Percentiles rank a stretch among this genome's conserved stretches.
phyloP scores from a whole-genome alignment of 2,329 filamentous ascomycete species.

The Gliomastix tumulicola region DNA sequence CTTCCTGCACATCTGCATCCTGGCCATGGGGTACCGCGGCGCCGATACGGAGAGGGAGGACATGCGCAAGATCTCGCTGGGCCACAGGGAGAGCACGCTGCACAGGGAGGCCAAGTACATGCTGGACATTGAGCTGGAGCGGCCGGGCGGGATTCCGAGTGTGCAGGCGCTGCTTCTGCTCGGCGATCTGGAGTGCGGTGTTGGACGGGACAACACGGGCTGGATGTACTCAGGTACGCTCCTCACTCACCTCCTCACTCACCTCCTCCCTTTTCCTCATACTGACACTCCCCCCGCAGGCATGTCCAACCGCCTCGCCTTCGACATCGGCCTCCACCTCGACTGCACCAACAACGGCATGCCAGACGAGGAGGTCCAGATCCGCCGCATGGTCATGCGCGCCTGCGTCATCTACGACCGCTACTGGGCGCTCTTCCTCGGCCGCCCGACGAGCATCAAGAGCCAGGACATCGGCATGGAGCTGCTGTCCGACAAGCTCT shows the following conservation, averaged over 20 bases:
- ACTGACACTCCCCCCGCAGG: slow-evolving; percentile 12
- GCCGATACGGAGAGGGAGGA: slow-evolving; percentile 41
- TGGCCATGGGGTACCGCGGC: slow-evolving; percentile 45
- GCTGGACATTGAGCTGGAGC: slow-evolving; percentile 44
- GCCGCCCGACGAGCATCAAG: slow-evolving; percentile 46
- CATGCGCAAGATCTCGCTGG: slow-evolving; percentile 36
- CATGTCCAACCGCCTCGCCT: slow-evolving; percentile 36
- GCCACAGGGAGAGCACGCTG: slow-evolving; percentile 40
- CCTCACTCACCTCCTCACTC: slow-evolving; percentile 6
- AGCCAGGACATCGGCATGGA: slow-evolving; percentile 41
- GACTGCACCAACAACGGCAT: slow-evolving; percentile 32
- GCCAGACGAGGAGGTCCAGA: slow-evolving; percentile 35
- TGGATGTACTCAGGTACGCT: slow-evolving; percentile 48
- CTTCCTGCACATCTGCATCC: slow-evolving; percentile 42
- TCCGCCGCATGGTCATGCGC: slow-evolving; percentile 42
- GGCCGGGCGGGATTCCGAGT: slow-evolving; percentile 42
- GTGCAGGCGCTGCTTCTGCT: slow-evolving; percentile 44
- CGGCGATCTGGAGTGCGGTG: slow-evolving; percentile 45
- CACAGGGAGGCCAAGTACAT: slow-evolving; percentile 47
- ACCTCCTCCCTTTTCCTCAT: too few species aligned
- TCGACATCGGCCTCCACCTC: slow-evolving; percentile 42
- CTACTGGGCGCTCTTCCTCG: slow-evolving; percentile 48
- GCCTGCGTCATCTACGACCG: slow-evolving; percentile 47
- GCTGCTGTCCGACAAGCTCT: slow-evolving; percentile 35
- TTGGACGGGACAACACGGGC: slow-evolving; percentile 44